A percentile compares a stretch with the other conserved stretches of the same genome.
Evolutionary conservation across 805 yeast species (phyloP).

Genomic region (Priceomyces castillae): DNA sequence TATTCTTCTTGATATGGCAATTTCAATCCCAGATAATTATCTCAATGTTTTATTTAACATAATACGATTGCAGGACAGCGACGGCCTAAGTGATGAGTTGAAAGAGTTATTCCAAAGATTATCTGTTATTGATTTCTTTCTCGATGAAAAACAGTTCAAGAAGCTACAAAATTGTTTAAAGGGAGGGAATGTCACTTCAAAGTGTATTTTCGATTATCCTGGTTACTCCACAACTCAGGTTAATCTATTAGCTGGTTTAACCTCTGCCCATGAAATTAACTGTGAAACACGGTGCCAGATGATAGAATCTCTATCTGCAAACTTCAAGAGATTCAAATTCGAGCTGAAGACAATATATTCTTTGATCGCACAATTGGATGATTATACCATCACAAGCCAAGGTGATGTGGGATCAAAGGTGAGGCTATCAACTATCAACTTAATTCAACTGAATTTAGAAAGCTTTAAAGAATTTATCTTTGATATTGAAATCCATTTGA

Average conservation of each 20-base stretch:
- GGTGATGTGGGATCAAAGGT: conserved; percentile 92
- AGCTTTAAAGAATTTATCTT: conserved; percentile 4
- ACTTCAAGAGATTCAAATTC: conserved; percentile 6
- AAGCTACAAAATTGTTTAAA: conserved; percentile 38
- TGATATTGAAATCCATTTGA: conserved; percentile 32
- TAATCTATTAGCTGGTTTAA: conserved; percentile 21
- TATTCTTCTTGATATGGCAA: neutral
- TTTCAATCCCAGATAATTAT: neutral
- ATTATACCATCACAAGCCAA: conserved; percentile 72
- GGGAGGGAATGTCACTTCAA: conserved; percentile 39
- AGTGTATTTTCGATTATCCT: conserved; percentile 29
- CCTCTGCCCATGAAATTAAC: conserved; percentile 25
- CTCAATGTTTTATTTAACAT: conserved; percentile 13
- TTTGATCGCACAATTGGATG: conserved; percentile 51
- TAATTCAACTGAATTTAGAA: conserved; percentile 31
- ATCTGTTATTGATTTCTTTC: conserved; percentile 1
- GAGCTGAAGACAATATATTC: conserved; percentile 8
- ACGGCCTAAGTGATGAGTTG: conserved; percentile 10
- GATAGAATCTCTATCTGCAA: conserved; percentile 20
- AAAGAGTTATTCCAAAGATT: conserved; percentile 14
- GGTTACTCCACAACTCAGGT: conserved; percentile 9
- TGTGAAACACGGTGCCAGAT: conserved; percentile 27
- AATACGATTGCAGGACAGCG: conserved; percentile 7
- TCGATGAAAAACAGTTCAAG: conserved; percentile 13
- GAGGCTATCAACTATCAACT: conserved; percentile 48